A percentile compares a stretch with the other conserved stretches of the same genome.
Conservation (phyloP, 768 basidiomycete genomes). For the Lactifluus rugatus region DNA sequence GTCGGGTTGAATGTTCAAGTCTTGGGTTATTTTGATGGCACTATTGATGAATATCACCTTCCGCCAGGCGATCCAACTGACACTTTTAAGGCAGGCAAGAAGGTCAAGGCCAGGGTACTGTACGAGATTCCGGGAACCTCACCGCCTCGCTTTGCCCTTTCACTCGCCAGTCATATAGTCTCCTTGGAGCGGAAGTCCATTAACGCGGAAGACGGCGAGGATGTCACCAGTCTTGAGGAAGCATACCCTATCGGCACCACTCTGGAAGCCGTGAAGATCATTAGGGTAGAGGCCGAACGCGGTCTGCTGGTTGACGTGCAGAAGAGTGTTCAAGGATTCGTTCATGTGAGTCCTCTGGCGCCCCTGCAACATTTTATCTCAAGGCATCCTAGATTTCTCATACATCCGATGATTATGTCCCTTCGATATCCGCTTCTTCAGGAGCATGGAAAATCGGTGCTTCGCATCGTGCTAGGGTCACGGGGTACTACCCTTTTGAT, state of each 20-base stretch:
- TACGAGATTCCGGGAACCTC: conserved; percentile 62
- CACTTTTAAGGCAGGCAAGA: conserved; percentile 53
- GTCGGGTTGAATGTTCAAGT: conserved; percentile 81
- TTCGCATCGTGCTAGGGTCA: conserved; percentile 76
- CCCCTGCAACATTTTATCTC: conserved; percentile 1
- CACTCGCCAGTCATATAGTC: conserved; percentile 63
- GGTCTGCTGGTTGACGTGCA: conserved; percentile 66
- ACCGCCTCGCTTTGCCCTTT: conserved; percentile 79
- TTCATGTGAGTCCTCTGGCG: conserved; percentile 56
- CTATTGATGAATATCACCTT: conserved; percentile 75
- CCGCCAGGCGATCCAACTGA: conserved; percentile 34
- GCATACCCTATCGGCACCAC: conserved; percentile 66
- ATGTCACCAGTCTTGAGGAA: conserved; percentile 33
- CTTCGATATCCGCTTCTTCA: conserved; percentile 55
- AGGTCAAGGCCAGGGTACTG: conserved; percentile 75
- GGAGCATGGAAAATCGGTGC: conserved; percentile 77
- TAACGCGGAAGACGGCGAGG: conserved; percentile 17
- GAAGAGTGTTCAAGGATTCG: conserved; percentile 63
- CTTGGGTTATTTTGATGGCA: conserved; percentile 87
- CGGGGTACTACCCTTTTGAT: conserved; percentile 77
- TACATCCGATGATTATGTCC: conserved; percentile 82
- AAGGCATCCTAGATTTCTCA: conserved; percentile 70
- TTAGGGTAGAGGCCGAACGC: conserved; percentile 67
- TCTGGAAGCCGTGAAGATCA: conserved; percentile 64
- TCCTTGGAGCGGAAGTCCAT: conserved; percentile 37